Percentiles rank a stretch among this genome's conserved stretches.
Conservation (phyloP, 2,329 filamentous ascomycete species). For the Sporothrix euskadiensis region DNA sequence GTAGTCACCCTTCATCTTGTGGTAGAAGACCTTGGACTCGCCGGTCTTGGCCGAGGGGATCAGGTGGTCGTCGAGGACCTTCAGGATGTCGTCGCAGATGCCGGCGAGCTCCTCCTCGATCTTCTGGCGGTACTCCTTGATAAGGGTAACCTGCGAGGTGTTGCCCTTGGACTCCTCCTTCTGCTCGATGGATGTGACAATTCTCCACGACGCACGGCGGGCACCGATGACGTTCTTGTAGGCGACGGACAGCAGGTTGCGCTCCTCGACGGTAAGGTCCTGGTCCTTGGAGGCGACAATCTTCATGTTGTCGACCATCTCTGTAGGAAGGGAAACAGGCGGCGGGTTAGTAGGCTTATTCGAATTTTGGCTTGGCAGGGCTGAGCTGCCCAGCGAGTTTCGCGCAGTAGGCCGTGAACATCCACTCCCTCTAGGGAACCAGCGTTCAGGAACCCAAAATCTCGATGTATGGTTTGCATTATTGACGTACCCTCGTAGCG, state of each 20-base stretch:
- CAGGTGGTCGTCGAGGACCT: slow-evolving; percentile 89
- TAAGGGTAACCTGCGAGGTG: slow-evolving; percentile 81
- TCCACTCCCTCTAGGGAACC: not conserved
- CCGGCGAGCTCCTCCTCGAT: slow-evolving; percentile 95
- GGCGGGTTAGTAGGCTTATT: slow-evolving; percentile 27
- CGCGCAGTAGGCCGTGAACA: not conserved
- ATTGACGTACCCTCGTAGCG: slow-evolving; percentile 87
- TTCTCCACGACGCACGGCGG: slow-evolving; percentile 97
- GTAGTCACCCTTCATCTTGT: slow-evolving; percentile 99
- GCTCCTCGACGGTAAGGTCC: slow-evolving; percentile 92
- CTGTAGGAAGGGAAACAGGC: slow-evolving; percentile 49
- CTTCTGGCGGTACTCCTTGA: slow-evolving; percentile 99
- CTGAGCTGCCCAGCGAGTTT: not conserved
- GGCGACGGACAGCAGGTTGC: slow-evolving; percentile 95
- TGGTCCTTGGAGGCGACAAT: slow-evolving; percentile 85
- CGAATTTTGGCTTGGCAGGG: not conserved
- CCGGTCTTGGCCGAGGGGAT: slow-evolving; percentile 92
- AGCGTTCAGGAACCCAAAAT: not conserved
- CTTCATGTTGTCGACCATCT: slow-evolving; percentile 99
- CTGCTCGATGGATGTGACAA: slow-evolving; percentile 99
- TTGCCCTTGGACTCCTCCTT: slow-evolving; percentile 99
- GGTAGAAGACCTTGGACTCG: slow-evolving; percentile 99
- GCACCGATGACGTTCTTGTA: slow-evolving; percentile 99
- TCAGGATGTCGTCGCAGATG: slow-evolving; percentile 96
- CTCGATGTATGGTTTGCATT: not conserved